Conservation (phyloP, 2,329 filamentous ascomycete genomes). For the Cytospora mali region DNA sequence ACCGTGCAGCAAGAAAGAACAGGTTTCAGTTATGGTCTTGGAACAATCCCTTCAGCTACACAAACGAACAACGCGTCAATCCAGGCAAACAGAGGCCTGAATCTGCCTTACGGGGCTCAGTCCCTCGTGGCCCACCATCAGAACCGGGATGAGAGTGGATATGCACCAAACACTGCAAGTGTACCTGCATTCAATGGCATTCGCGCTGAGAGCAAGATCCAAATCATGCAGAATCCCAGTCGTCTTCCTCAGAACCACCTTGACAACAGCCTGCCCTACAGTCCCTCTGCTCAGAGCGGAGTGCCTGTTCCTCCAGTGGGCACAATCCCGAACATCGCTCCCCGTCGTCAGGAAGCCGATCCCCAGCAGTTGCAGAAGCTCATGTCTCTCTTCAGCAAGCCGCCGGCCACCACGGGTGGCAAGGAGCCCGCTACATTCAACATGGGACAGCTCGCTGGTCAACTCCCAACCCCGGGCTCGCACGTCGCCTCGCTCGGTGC, state of each 20-base stretch:
- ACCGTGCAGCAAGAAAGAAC: constrained; percentile 21
- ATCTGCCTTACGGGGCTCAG: constrained; percentile 20
- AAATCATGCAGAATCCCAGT: neutral
- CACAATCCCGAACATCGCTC: constrained; percentile 34
- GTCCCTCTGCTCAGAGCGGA: constrained; percentile 19
- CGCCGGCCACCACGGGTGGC: constrained; percentile 36
- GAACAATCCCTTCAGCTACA: constrained; percentile 34
- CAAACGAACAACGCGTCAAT: constrained; percentile 37
- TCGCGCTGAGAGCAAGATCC: constrained; percentile 3
- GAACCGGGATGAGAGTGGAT: neutral
- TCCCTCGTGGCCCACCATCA: constrained; percentile 14
- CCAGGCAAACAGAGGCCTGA: constrained; percentile 36
- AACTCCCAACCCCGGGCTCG: constrained; percentile 9
- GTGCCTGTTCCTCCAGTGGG: constrained; percentile 35
- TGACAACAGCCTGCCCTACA: constrained; percentile 15
- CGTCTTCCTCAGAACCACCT: neutral
- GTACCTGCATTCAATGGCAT: constrained; percentile 9
- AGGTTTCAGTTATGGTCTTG: constrained; percentile 15
- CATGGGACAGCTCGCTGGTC: constrained; percentile 14
- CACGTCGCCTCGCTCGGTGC: constrained; percentile 1
- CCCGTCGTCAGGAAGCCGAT: constrained; percentile 41
- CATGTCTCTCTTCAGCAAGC: constrained; percentile 66
- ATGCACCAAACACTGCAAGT: neutral
- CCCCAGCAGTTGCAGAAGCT: constrained; percentile 50
- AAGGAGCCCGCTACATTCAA: constrained; percentile 37